Evolutionary conservation across 148 eudicot species (phyloP), one percentile per base, ranked within the genome.

Genomic region (Rhododendron ferrugineum): DNA sequence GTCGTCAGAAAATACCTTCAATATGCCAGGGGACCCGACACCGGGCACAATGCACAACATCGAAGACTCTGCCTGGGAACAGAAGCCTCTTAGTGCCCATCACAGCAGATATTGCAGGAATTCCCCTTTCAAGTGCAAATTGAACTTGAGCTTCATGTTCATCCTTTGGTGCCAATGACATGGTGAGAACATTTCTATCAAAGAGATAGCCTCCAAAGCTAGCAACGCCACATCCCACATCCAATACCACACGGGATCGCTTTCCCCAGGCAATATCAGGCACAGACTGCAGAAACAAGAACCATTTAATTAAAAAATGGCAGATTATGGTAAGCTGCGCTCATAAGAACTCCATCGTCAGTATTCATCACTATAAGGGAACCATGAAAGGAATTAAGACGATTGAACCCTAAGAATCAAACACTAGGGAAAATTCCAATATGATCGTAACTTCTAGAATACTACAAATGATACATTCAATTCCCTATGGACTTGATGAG

Each of bases 11-110:
- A 76, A 44, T 91, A 96, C 98, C 98, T 94, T 96, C 98, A 80
- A 92, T 88, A 85, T 96, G 98, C 98, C 98, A 96, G 9, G 98
- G 98, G 73, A 96, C 98, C 86, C 98, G 90, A 82, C 98, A 96
- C 80, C 98, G 93, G 30, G 98, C 98, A 92, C 98, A 96, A 78
- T 96, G 98, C 81, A 96, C 95, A 83, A 93, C 85, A 89, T 96
- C 98, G 87, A 94, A 96, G 81, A 91, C 95, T 86, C 93, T 92
- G 54, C 92, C 93, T 18, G 98, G 98, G 87, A 92, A 96, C 26
- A 93, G 98, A 73, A 96, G 98, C 86, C 98, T 93, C 88, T 88
- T 89, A 34, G 98, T 94, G 50, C 98, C 98, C 98, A 96, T 96
- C 82, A 94, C 98, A 90, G 98, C 98, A 82, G 96, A 96, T 88